A percentile compares a stretch with the other conserved stretches of the same genome.
These are phyloP conservation scores for Ochetophila trinervis DNA, from an alignment of 306 rosid species.

Conservation along the genomic window DNA sequence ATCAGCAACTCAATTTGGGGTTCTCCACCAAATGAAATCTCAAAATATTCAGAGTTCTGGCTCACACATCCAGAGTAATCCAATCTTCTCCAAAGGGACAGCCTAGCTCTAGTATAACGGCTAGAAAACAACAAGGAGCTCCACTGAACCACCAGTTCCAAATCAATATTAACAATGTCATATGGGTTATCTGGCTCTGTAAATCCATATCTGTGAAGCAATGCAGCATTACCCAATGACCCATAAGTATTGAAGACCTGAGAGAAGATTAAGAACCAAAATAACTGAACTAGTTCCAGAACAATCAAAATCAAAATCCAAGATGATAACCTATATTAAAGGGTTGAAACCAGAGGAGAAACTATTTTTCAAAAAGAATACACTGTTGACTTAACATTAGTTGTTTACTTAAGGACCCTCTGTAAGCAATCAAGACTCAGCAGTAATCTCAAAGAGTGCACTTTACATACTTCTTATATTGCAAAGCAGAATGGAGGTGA, in stretches of 20 bases:
- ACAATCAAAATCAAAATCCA: background rate
- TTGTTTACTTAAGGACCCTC: background rate
- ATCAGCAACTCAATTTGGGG: slow-evolving; percentile 71
- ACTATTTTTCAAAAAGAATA: background rate
- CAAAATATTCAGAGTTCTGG: slow-evolving; percentile 67
- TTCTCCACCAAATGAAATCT: slow-evolving; percentile 73
- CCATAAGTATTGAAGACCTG: slow-evolving; percentile 92
- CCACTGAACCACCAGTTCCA: slow-evolving; percentile 72
- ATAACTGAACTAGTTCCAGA: background rate
- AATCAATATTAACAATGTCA: slow-evolving; percentile 78
- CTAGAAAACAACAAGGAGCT: slow-evolving; percentile 55
- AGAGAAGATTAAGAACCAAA: slow-evolving; percentile 1
- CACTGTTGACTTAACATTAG: background rate
- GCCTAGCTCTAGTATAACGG: slow-evolving; percentile 62
- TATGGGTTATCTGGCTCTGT: slow-evolving; percentile 71
- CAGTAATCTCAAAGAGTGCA: too few relatives aligned
- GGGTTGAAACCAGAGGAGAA: background rate
- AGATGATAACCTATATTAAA: background rate
- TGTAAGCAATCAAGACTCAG: background rate
- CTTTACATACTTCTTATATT: too few relatives aligned
- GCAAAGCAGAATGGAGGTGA: too few relatives aligned
- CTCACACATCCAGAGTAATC: slow-evolving; percentile 47
- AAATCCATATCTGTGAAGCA: slow-evolving; percentile 92
- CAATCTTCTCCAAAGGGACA: slow-evolving; percentile 74
- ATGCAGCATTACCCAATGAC: slow-evolving; percentile 77